phyloP scores from a whole-genome alignment of 192 early-diverging fungal species.

The Chytriomyces sp. region DNA sequence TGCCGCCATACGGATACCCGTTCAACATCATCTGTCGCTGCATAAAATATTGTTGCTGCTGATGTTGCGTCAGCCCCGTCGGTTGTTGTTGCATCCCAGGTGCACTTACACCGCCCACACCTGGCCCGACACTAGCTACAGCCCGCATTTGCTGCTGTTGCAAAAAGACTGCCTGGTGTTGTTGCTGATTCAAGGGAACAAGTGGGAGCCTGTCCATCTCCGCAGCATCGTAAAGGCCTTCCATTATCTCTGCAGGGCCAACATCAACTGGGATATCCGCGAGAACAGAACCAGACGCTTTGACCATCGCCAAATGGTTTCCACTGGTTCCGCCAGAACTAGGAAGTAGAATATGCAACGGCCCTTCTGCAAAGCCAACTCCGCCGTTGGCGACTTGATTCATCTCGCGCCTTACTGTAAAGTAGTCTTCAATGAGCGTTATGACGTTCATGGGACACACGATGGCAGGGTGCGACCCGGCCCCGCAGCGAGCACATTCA shows the following conservation, averaged over 20 bases:
- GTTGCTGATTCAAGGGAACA: too few species aligned
- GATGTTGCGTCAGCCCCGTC: too few species aligned
- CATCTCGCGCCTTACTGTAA: not conserved
- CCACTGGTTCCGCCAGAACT: not conserved
- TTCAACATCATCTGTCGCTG: not conserved
- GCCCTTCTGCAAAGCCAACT: not conserved
- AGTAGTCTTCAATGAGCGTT: not conserved
- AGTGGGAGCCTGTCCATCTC: too few species aligned
- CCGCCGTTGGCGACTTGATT: not conserved
- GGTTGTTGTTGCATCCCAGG: not conserved
- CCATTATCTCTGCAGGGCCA: too few species aligned
- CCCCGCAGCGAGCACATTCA: slow-evolving; percentile 7
- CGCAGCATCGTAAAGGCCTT: too few species aligned
- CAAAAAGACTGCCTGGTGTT: not conserved
- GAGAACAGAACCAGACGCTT: too few species aligned
- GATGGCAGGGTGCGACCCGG: not conserved
- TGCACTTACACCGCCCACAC: not conserved
- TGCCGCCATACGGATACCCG: not conserved
- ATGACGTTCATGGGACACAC: slow-evolving; percentile 9
- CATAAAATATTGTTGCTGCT: not conserved
- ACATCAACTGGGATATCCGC: too few species aligned
- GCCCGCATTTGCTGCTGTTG: not conserved
- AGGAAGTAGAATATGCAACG: not conserved
- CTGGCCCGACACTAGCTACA: not conserved
- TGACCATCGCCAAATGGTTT: not conserved